Evolutionary conservation across 1,284 basidiomycete species (phyloP), one percentile per base, ranked within the genome.

Genomic region (Amylostereum chailletii): DNA sequence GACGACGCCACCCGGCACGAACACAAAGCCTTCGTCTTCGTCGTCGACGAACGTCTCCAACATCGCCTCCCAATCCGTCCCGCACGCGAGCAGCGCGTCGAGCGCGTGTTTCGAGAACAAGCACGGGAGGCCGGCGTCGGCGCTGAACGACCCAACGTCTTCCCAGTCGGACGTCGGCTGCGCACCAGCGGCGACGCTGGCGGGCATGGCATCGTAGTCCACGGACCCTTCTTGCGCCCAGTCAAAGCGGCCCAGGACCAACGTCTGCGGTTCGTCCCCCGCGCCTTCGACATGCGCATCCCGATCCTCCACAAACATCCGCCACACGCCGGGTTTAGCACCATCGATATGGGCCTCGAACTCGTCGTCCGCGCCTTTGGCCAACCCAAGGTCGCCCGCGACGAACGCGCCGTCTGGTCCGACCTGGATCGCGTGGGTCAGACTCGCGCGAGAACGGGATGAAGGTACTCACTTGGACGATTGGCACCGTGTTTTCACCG

Each of bases 291-390:
- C 19, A 19, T 19, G 19, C 19, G 19, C 19, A 19, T 1, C 19
- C 19, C 19, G 19, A 34, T 40, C 11, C 10, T 45, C 34, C 31
- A 50, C 19, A 2, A 42, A 44, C 40, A 45, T 46, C 27, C 48
- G 47, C 51, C 51, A 51, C 27, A 47, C 42, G 1, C 54, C 52
- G 2, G 49, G 52, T 46, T 53, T 55, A 4, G 47, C 48, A 30
- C 47, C 45, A 1, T 39, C 37, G 42, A 53, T n/a, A 27, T 42
- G 34, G 3, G 43, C 46, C 31, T 55, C 54, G 46, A 55, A 55
- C 39, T 40, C 39, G 34, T 53, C 54, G 1, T 30, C 32, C 3
- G 48, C 52, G 34, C 42, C 47, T 27, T 53, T 53, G 6, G 52
- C 36, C 10, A 36, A 31, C 7, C 33, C 38, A 10, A 51, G 19